These are phyloP conservation scores for Paxillus involutus DNA, from an alignment of 768 basidiomycete species.

Conservation along the genomic window DNA sequence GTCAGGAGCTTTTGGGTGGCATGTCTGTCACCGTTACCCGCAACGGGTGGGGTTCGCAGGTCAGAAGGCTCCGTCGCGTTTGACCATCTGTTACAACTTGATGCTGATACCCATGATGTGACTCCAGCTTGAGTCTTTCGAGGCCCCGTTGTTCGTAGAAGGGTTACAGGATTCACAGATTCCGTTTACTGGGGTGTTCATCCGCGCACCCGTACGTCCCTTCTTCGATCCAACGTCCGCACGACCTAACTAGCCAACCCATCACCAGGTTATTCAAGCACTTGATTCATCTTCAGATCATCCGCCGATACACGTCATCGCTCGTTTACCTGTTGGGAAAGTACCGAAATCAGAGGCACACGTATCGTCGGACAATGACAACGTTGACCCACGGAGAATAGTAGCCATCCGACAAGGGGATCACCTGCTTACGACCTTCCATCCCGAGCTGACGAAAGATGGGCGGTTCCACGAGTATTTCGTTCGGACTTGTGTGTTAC, in stretches of 20 bases:
- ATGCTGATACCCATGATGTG: background rate
- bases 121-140: conserved; percentile 84
- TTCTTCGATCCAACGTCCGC: background rate
- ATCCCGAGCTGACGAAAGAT: conserved; percentile 90
- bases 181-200: conserved; percentile 86
- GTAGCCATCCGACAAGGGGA: conserved; percentile 86
- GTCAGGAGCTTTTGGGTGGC: conserved; percentile 83
- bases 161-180: conserved; percentile 56
- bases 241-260: background rate
- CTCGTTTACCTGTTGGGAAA: conserved; percentile 58
- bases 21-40: conserved; percentile 78
- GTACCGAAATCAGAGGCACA: conserved; percentile 38
- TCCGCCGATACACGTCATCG: conserved; percentile 67
- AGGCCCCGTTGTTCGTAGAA: conserved; percentile 66
- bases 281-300: conserved; percentile 47
- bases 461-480: conserved; percentile 92
- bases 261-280: conserved; percentile 59
- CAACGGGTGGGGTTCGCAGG: conserved; percentile 95
- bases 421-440: conserved; percentile 88
- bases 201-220: conserved; percentile 80
- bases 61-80: conserved; percentile 31
- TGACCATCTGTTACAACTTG: background rate
- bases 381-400: conserved; percentile 60
- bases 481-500: conserved; percentile 67
- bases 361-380: conserved; percentile 39